These are phyloP conservation scores for Clitopilus hobsonii DNA, from an alignment of 768 basidiomycete species.

Conservation along the genomic window DNA sequence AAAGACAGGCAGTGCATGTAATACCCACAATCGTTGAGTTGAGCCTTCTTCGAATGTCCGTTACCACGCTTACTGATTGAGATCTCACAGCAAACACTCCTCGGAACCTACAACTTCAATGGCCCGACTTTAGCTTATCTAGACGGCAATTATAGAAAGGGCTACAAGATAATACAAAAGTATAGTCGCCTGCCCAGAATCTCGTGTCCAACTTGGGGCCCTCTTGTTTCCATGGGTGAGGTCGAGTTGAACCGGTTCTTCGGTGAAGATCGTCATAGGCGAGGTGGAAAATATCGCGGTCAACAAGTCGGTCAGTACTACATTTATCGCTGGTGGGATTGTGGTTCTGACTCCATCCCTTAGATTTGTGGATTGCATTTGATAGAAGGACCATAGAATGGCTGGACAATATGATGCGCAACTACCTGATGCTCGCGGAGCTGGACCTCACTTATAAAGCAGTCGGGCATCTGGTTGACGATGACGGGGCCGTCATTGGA, in stretches of 20 bases:
- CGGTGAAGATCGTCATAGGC: slow-evolving; percentile 18
- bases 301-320: slow-evolving; percentile 31
- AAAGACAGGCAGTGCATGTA: background rate
- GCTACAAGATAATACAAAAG: slow-evolving; percentile 25
- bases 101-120: slow-evolving; percentile 26
- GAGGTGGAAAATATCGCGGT: slow-evolving; percentile 33
- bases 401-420: slow-evolving; percentile 26
- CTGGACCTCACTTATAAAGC: slow-evolving; percentile 31
- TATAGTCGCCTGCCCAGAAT: slow-evolving; percentile 17
- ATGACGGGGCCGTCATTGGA: slow-evolving; percentile 26
- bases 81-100: slow-evolving; percentile 20
- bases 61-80: background rate
- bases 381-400: slow-evolving; percentile 21
- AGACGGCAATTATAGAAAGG: slow-evolving; percentile 17
- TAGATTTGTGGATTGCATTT: slow-evolving; percentile 5
- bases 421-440: slow-evolving; percentile 21
- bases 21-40: background rate
- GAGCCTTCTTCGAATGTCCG: background rate
- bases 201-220: slow-evolving; percentile 28
- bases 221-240: slow-evolving; percentile 24
- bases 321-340: too few species aligned
- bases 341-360: too few species aligned
- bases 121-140: slow-evolving; percentile 33
- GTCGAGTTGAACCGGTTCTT: slow-evolving; percentile 29
- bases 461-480: slow-evolving; percentile 27